Evolutionary conservation across 2,329 filamentous ascomycete species (phyloP).

Genomic region (Aureobasidium musti): DNA sequence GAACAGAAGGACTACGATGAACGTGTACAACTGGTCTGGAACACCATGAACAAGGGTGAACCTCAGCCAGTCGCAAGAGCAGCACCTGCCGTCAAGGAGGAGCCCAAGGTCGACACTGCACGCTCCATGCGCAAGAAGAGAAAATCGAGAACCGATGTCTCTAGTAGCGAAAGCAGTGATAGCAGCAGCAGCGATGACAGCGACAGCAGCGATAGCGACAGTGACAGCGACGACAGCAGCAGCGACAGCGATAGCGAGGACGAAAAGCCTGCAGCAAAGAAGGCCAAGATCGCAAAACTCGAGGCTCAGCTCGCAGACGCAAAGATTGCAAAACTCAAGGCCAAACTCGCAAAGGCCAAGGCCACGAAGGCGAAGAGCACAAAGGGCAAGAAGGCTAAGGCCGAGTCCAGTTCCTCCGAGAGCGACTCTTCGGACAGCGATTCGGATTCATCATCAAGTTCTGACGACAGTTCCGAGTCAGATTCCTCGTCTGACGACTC

Average conservation of each 20-base stretch:
- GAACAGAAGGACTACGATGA: conserved; percentile 41
- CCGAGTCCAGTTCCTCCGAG: conserved; percentile 6
- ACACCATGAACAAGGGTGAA: conserved; percentile 31
- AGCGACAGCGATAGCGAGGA: conserved; percentile 30
- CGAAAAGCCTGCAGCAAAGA: background rate
- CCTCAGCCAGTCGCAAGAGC: conserved; percentile 17
- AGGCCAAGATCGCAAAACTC: conserved; percentile 14
- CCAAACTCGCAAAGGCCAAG: conserved; percentile 15
- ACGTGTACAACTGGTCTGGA: conserved; percentile 37
- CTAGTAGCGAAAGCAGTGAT: conserved; percentile 32
- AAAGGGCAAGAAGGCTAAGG: background rate
- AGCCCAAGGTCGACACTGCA: conserved; percentile 14
- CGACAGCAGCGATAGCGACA: background rate
- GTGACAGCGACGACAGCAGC: conserved; percentile 28
- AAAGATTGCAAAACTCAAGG: conserved; percentile 22
- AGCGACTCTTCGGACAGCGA: conserved; percentile 19
- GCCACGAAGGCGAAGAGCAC: background rate
- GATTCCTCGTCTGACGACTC: conserved; percentile 26
- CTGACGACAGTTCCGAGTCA: background rate
- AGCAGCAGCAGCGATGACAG: conserved; percentile 8
- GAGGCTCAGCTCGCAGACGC: conserved; percentile 1
- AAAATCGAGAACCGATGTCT: conserved; percentile 41
- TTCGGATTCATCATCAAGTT: conserved; percentile 24
- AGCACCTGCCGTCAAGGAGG: conserved; percentile 11
- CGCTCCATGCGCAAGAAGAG: conserved; percentile 35